Percentiles rank a stretch among this genome's conserved stretches.
phyloP scores from a whole-genome alignment of 1,139 yeast genomes.

The Tardiomyces depauwii region DNA sequence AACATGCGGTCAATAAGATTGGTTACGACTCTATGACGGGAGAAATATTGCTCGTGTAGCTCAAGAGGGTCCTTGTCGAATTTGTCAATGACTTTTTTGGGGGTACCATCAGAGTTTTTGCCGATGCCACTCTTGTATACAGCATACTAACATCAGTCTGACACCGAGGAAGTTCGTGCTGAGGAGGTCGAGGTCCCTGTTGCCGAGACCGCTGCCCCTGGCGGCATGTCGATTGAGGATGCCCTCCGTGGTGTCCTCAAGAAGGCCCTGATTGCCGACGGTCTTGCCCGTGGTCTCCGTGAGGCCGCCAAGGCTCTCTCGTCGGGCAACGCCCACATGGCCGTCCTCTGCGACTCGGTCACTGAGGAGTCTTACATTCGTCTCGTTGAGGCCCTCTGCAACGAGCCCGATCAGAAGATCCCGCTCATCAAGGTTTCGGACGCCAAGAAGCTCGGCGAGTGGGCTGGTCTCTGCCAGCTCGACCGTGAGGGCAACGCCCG shows the following conservation, averaged over 20 bases:
- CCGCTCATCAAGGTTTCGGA: conserved; percentile 99
- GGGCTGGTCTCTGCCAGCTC: conserved; percentile 99
- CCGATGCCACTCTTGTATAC: no score
- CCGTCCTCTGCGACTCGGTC: conserved; percentile 96
- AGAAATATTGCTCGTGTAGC: no score
- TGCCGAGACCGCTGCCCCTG: conserved; percentile 62
- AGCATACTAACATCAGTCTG: conserved; percentile 23
- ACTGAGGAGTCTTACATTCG: conserved; percentile 95
- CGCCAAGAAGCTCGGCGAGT: conserved; percentile 99
- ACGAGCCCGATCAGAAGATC: conserved; percentile 93
- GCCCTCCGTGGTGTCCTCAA: conserved; percentile 97
- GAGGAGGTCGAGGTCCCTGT: conserved; percentile 81
- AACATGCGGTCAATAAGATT: no score
- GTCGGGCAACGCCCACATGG: conserved; percentile 94
- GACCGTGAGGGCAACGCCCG: conserved; percentile 99
- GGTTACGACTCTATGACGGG: no score
- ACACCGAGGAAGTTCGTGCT: conserved; percentile 39
- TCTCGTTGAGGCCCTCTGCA: conserved; percentile 98
- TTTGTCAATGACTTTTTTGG: neutral
- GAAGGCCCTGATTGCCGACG: conserved; percentile 97
- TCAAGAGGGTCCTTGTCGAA: no score
- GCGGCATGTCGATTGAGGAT: conserved; percentile 94
- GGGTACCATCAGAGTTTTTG: neutral
- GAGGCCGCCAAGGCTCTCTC: conserved; percentile 97
- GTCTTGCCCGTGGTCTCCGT: conserved; percentile 99